Percentiles rank a stretch among this genome's conserved stretches.
Conservation (phyloP, 2,329 filamentous ascomycete genomes). For the Microcyclosporella mali region DNA sequence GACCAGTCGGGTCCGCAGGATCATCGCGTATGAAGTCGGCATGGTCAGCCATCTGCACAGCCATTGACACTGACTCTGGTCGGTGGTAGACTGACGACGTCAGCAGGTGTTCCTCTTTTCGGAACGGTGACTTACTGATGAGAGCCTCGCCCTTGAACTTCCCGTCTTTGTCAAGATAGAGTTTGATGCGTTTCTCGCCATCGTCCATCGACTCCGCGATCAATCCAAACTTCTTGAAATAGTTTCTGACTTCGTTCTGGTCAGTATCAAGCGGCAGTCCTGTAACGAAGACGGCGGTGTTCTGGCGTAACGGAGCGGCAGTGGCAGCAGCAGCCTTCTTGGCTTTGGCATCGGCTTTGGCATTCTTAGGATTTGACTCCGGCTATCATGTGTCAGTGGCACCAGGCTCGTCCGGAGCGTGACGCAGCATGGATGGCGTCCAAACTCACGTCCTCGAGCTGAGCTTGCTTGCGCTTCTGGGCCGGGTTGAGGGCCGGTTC, state of each 20-base stretch:
- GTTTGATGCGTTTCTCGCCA: constrained; percentile 80
- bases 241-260: constrained; percentile 69
- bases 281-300: constrained; percentile 89
- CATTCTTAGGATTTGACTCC: constrained; percentile 10
- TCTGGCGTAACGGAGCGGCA: constrained; percentile 46
- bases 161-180: constrained; percentile 77
- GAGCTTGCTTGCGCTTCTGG: constrained; percentile 39
- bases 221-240: constrained; percentile 84
- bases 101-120: not conserved
- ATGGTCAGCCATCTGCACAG: constrained; percentile 70
- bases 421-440: not conserved
- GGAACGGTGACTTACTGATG: constrained; percentile 40
- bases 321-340: constrained; percentile 7
- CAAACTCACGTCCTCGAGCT: constrained; percentile 26
- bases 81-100: constrained; percentile 70
- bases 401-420: not conserved
- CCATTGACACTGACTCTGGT: constrained; percentile 82
- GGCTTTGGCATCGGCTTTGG: constrained; percentile 14
- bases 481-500: constrained; percentile 30
- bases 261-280: constrained; percentile 76
- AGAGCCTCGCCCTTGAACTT: constrained; percentile 91
- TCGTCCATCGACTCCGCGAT: constrained; percentile 93
- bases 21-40: constrained; percentile 61
- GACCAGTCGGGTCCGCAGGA: constrained; percentile 55
- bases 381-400: constrained; percentile 6